Evolutionary conservation across 1,284 basidiomycete species (phyloP), one percentile per base, ranked within the genome.

Genomic region (Cutaneotrichosporon sp.): DNA sequence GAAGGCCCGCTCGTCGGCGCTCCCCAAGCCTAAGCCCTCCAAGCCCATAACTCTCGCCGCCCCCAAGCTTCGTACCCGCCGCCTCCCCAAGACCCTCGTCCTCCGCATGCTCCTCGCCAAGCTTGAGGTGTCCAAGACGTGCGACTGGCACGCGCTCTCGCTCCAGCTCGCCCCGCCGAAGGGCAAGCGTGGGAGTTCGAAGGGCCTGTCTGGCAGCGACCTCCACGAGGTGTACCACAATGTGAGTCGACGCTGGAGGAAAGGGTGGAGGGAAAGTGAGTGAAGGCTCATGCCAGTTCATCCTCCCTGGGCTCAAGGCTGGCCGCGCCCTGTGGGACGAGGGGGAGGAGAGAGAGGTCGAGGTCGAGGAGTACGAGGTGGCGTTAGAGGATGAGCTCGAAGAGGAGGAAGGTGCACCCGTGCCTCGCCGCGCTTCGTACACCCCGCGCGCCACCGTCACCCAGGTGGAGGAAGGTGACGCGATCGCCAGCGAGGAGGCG

Each of bases 111-210:
- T 73, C 42, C n/a, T 74, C 7, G 68, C 71, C 45, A 69, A 71
- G 57, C 63, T 76, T 38, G 71, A 72, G 25, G 52, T 53, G 4
- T 53, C 46, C 31, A 72, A 69, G 54, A 64, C 60, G 16, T 67
- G 67, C 51, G 74, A 76, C 58, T 76, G 73, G 72, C 67, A 65
- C 34, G 64, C 59, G 10, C 65, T 76, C 5, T 62, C 68, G 24
- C 49, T 59, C 24, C 56, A 59, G 43, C 38, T 73, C 27, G 43
- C 10, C 31, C 4, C 31, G 7, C 29, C 25, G 29, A 46, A 45
- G 24, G 31, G 55, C n/a, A 42, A 24, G 38, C 36, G 4, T 11
- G 29, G 27, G 25, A 14, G 3, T 20, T 16, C n/a, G 18, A 47
- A 34, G 9, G 2, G 1, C 33, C 29, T 68, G 50, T 67, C 46